Conservation (phyloP, 345 rosid species). For the Linum trigynum region DNA sequence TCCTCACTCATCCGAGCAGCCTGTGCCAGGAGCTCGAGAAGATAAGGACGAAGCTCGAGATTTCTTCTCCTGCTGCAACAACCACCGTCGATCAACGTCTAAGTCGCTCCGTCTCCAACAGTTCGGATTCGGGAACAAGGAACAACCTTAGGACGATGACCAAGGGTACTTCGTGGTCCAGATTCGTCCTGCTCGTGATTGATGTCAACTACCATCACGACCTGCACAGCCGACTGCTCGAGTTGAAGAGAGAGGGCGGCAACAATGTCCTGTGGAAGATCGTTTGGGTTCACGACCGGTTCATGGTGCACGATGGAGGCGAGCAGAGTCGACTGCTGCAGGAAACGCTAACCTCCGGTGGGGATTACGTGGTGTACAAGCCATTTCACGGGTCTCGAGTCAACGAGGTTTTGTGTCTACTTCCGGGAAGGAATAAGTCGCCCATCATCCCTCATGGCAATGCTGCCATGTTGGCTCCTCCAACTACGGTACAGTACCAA, state of each 20-base stretch:
- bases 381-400: constrained; percentile 30
- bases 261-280: constrained; percentile 14
- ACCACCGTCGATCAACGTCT: background rate
- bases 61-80: constrained; percentile 4
- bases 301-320: background rate
- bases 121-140: constrained; percentile 13
- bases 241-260: constrained; percentile 17
- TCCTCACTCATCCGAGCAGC: constrained; percentile 13
- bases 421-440: constrained; percentile 13
- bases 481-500: background rate
- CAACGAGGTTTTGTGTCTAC: constrained; percentile 17
- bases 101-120: constrained; percentile 11
- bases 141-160: constrained; percentile 5
- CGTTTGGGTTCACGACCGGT: constrained; percentile 22
- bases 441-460: background rate
- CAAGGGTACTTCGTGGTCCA: background rate
- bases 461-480: background rate
- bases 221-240: constrained; percentile 4
- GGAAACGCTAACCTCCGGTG: background rate
- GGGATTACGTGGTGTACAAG: constrained; percentile 13
- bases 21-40: constrained; percentile 15
- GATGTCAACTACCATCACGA: constrained; percentile 12
- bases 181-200: constrained; percentile 19
- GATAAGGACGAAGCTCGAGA: constrained; percentile 18
- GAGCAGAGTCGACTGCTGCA: background rate